Evolutionary conservation across 352 stramenopile genomes (phyloP).

Genomic region (Globisporangium yorkense): DNA sequence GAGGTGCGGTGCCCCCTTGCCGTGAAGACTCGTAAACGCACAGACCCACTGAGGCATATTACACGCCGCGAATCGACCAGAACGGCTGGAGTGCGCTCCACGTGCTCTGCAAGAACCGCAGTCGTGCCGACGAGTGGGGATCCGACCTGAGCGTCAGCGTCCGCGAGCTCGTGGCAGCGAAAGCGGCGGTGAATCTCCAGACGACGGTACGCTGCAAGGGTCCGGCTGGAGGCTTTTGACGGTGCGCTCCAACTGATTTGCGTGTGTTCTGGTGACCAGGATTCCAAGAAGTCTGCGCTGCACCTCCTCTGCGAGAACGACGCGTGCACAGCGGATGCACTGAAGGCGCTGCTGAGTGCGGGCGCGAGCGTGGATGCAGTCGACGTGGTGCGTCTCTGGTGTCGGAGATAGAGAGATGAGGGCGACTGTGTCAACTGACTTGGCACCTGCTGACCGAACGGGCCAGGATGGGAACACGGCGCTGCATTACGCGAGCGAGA

Average conservation of each 20-base stretch:
- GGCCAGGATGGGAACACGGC: slow-evolving; percentile 53
- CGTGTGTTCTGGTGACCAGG: slow-evolving; percentile 12
- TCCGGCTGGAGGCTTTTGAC: neutral
- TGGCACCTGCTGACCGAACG: neutral
- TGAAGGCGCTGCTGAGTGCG: slow-evolving; percentile 41
- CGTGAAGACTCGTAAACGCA: no score
- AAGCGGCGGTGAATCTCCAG: slow-evolving; percentile 29
- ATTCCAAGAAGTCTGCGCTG: slow-evolving; percentile 51
- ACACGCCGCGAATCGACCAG: slow-evolving; percentile 13
- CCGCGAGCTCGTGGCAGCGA: slow-evolving; percentile 30
- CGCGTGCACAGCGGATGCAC: slow-evolving; percentile 19
- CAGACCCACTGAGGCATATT: no score
- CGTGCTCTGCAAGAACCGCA: slow-evolving; percentile 62
- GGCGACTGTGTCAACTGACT: neutral
- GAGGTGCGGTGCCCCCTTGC: slow-evolving; percentile 31
- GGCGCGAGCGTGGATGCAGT: slow-evolving; percentile 31
- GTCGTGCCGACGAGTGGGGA: slow-evolving; percentile 14
- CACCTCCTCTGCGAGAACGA: slow-evolving; percentile 79
- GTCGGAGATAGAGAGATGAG: neutral
- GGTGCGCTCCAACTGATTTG: neutral
- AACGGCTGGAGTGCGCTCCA: slow-evolving; percentile 63
- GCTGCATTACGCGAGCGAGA: slow-evolving; percentile 63
- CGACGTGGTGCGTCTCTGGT: slow-evolving; percentile 29
- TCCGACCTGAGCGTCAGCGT: slow-evolving; percentile 33
- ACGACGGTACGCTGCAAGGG: slow-evolving; percentile 20